Evolutionary conservation across 176 grass and related monocot species (phyloP).

Genomic region (Zoysia pacifica): DNA sequence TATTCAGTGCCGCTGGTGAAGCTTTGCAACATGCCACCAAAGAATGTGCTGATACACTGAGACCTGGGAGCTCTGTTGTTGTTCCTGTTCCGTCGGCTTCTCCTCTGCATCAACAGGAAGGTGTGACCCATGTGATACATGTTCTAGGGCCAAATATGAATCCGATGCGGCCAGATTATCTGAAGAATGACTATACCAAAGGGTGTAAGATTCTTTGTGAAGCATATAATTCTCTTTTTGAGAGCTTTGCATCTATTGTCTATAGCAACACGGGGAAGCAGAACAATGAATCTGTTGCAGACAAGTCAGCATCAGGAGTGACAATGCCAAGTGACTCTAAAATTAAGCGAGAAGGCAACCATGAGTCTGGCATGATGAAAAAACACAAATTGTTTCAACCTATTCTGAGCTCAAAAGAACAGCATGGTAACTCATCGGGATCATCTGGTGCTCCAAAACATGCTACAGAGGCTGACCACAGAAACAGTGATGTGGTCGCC

Average conservation of each 20-base stretch:
- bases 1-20: slow-evolving; percentile 79
- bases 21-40: slow-evolving; percentile 68
- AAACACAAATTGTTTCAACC: slow-evolving; percentile 53
- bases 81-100: slow-evolving; percentile 72
- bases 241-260: slow-evolving; percentile 61
- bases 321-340: slow-evolving; percentile 45
- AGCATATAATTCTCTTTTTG: slow-evolving; percentile 79
- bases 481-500: slow-evolving; percentile 27
- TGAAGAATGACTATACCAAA: slow-evolving; percentile 84
- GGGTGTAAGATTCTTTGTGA: slow-evolving; percentile 77
- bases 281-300: slow-evolving; percentile 25
- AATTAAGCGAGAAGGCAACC: slow-evolving; percentile 38
- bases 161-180: slow-evolving; percentile 78
- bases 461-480: slow-evolving; percentile 40
- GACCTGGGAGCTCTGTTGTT: slow-evolving; percentile 62
- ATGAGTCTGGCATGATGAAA: slow-evolving; percentile 59
- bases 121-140: slow-evolving; percentile 94
- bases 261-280: slow-evolving; percentile 27
- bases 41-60: slow-evolving; percentile 69
- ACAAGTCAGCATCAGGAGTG: slow-evolving; percentile 21
- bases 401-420: slow-evolving; percentile 21
- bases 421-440: slow-evolving; percentile 20
- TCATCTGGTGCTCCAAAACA: slow-evolving; percentile 41
- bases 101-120: slow-evolving; percentile 68
- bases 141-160: slow-evolving; percentile 98